Evolutionary conservation across 169 alveolate genomes (phyloP), one percentile per base, ranked within the genome.

Genomic region (Haemoproteus tartakovskyi): DNA sequence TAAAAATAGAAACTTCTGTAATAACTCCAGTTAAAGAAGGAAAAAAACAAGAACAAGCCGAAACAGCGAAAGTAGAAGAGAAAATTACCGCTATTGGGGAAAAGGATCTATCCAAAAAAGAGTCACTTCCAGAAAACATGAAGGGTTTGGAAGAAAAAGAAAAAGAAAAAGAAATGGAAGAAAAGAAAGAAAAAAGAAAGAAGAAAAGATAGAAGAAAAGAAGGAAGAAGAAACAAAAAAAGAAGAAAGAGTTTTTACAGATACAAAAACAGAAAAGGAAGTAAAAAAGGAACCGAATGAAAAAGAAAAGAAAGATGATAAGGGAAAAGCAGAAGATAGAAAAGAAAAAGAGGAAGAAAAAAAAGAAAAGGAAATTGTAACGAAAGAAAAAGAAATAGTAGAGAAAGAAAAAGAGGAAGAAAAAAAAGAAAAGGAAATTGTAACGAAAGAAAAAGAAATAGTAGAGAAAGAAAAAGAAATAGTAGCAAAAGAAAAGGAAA

Each of bases 231-330:
- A 45, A 52, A 1, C 24, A 11, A 14, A 1, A 11, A 27, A 26
- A 29, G 47, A 52, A 40, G 85, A 22, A 16, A 19, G 1, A 16
- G 61, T 26, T 37, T 50, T n/a, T n/a, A n/a, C n/a, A 3, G 47
- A 12, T n/a, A 56, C 16, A 52, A 18, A 62, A 12, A 64, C 18
- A 22, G 79, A n/a, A 2, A 62, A 60, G 18, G 3, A 19, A 60
- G 78, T n/a, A 11, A 52, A 26, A 48, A 48, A 45, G 40, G 4
- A 45, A n/a, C 12, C 8, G 4, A 27, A 12, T 22, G 27, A 27
- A 59, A 78, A 22, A 29, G 22, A 1, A 16, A 21, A 27, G 48
- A 38, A 54, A 18, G 62, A 27, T 0, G 61, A n/a, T 5, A 26
- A 5, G 16, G 30, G 8, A 0, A 2, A 26, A 6, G 24, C 16